Conservation (phyloP, 139 green algal species). For the Picochlorum sp. region DNA sequence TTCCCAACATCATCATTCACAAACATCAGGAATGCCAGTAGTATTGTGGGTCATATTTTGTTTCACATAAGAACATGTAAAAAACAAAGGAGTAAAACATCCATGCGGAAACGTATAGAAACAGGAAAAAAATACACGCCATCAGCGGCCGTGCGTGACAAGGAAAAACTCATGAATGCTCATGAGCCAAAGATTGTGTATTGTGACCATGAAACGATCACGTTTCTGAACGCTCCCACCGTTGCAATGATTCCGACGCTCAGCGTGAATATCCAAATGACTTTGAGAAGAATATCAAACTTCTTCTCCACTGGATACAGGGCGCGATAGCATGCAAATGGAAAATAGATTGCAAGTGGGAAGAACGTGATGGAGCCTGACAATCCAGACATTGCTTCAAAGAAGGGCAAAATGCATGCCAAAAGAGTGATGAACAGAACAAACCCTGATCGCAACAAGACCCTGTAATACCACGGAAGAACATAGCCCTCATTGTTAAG, state of each 20-base stretch:
- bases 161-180: background rate
- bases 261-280: background rate
- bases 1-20: constrained; percentile 1
- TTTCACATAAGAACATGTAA: background rate
- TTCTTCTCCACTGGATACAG: constrained; percentile 4
- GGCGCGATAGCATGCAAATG: background rate
- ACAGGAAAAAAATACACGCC: no score
- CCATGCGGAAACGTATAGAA: no score
- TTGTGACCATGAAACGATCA: background rate
- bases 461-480: background rate
- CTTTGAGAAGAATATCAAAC: background rate
- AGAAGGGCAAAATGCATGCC: constrained; percentile 28
- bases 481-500: background rate
- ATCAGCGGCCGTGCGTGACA: no score
- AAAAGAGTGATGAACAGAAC: constrained; percentile 22
- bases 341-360: constrained; percentile 28
- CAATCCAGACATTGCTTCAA: constrained; percentile 16
- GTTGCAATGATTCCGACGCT: background rate
- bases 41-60: background rate
- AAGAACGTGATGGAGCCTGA: constrained; percentile 25
- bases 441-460: constrained; percentile 4
- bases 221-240: background rate
- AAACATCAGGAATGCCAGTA: constrained; percentile 5
- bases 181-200: constrained; percentile 2
- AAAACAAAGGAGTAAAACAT: background rate